phyloP scores from a whole-genome alignment of 768 basidiomycete species.

The Pleurotus platypus region DNA sequence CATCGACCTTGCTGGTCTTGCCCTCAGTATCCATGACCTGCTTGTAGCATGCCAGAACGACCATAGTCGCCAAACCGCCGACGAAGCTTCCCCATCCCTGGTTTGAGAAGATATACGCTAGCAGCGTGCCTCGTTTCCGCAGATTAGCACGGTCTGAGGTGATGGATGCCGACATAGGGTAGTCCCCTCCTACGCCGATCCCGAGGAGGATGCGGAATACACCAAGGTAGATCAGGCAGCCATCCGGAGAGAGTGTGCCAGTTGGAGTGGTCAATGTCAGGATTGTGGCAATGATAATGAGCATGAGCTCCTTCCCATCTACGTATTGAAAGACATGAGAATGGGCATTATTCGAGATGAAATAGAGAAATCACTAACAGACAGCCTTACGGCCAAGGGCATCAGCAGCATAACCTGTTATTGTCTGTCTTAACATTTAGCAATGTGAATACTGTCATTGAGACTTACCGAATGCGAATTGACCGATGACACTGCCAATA shows the following conservation, averaged over 20 bases:
- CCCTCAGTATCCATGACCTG: constrained; percentile 55
- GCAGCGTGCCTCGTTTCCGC: constrained; percentile 65
- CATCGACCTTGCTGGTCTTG: constrained; percentile 64
- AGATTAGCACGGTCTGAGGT: constrained; percentile 65
- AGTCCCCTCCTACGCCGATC: constrained; percentile 77
- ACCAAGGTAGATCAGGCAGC: constrained; percentile 57
- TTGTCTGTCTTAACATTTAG: neutral
- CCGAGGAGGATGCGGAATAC: constrained; percentile 73
- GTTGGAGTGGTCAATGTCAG: constrained; percentile 65
- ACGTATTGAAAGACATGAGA: constrained; percentile 3
- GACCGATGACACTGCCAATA: constrained; percentile 70
- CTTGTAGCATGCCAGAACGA: constrained; percentile 64
- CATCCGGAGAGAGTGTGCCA: constrained; percentile 47
- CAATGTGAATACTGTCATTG: neutral
- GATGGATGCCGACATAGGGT: constrained; percentile 72
- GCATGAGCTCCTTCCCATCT: constrained; percentile 79
- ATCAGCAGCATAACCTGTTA: constrained; percentile 59
- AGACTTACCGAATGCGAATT: constrained; percentile 53
- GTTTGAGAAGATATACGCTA: constrained; percentile 75
- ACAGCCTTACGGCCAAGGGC: constrained; percentile 66
- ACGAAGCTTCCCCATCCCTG: constrained; percentile 76
- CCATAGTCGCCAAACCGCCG: constrained; percentile 58
- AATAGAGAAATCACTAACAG: constrained; percentile 30
- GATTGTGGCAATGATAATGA: constrained; percentile 78
- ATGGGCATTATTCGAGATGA: neutral